A percentile compares a stretch with the other conserved stretches of the same genome.
phyloP scores from a whole-genome alignment of 192 early-diverging fungal species.

The Umbelopsis ramanniana region DNA sequence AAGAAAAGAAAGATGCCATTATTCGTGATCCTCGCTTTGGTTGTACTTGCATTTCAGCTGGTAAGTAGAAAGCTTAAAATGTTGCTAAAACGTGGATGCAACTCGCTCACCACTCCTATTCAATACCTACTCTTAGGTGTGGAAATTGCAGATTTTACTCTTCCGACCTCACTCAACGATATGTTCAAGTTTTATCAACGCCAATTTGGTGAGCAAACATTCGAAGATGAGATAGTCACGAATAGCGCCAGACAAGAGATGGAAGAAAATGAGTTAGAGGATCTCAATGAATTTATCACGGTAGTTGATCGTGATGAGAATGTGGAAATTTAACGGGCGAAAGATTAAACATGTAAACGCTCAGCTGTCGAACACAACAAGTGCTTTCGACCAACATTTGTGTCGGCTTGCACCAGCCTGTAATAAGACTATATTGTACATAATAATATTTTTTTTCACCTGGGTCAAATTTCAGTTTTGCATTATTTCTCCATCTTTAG shows the following conservation, averaged over 20 bases:
- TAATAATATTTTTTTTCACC: no score
- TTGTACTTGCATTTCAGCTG: constrained; percentile 30
- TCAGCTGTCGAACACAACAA: no score
- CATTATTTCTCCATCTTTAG: no score
- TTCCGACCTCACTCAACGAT: constrained; percentile 21
- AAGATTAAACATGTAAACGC: not conserved
- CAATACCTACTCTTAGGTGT: constrained; percentile 17
- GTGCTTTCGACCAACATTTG: no score
- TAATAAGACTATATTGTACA: no score
- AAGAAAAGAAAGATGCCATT: not conserved
- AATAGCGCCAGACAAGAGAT: not conserved
- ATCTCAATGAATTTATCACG: constrained; percentile 17
- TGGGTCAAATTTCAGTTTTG: no score
- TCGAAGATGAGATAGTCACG: not conserved
- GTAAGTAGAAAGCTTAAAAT: not conserved
- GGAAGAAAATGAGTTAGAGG: constrained; percentile 16
- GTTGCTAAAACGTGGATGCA: not conserved
- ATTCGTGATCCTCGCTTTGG: constrained; percentile 30
- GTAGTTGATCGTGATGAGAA: not conserved
- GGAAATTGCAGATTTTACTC: constrained; percentile 33
- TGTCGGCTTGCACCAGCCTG: no score
- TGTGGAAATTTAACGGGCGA: not conserved
- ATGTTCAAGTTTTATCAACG: constrained; percentile 28
- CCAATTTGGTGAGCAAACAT: constrained; percentile 25
- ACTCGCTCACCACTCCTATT: not conserved